Conservation (phyloP, 1,284 basidiomycete species). For the Ceratobasidium sp. region DNA sequence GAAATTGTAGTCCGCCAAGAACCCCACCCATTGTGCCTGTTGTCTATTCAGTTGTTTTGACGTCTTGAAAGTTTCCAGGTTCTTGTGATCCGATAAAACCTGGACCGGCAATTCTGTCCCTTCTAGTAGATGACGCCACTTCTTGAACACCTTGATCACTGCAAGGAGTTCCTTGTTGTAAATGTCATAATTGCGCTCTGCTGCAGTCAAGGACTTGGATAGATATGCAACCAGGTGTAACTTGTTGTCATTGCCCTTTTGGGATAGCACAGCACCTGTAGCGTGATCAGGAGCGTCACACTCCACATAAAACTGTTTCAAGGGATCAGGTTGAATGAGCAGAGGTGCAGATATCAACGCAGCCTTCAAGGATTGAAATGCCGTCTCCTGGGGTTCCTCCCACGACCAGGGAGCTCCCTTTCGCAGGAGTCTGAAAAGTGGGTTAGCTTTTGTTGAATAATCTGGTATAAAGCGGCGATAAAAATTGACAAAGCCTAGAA, state of each 20-base stretch:
- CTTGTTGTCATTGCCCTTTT: constrained; percentile 27
- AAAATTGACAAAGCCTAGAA: constrained; percentile 49
- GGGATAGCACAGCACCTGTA: constrained; percentile 45
- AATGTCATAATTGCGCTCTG: constrained; percentile 52
- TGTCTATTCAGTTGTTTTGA: constrained; percentile 45
- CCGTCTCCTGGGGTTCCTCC: not conserved
- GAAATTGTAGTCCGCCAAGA: constrained; percentile 46
- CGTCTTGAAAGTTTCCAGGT: constrained; percentile 47
- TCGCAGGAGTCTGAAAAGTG: not conserved
- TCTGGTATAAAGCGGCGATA: constrained; percentile 47
- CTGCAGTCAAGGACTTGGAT: constrained; percentile 46
- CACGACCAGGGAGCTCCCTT: not conserved
- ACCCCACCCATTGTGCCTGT: constrained; percentile 48
- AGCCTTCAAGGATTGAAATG: not conserved
- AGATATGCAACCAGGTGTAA: constrained; percentile 46
- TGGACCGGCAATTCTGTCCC: constrained; percentile 41
- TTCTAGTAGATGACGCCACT: constrained; percentile 50
- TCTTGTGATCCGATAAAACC: constrained; percentile 48
- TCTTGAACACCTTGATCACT: constrained; percentile 45
- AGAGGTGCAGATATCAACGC: not conserved
- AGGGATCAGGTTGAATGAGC: not conserved
- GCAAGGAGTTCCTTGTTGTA: constrained; percentile 52
- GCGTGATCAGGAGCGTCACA: constrained; percentile 48
- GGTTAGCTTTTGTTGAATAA: not conserved
- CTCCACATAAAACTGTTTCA: constrained; percentile 37